These are phyloP conservation scores for Debaryomyces sp. DNA, from an alignment of 1,139 yeast genomes.

Conservation along the genomic window DNA sequence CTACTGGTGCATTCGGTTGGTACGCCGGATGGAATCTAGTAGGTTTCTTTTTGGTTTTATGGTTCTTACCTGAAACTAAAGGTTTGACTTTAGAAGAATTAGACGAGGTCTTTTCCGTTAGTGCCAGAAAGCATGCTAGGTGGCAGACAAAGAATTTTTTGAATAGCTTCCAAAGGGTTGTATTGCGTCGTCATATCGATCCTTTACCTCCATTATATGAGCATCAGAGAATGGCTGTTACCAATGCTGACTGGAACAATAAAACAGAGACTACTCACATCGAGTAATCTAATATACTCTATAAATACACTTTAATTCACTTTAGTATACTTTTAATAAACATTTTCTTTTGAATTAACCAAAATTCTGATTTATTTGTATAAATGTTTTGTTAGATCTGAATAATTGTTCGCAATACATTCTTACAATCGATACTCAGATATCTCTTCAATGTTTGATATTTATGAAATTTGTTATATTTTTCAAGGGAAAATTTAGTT, in stretches of 20 bases:
- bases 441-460: no score
- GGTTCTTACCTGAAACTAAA: constrained; percentile 73
- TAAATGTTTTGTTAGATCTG: no score
- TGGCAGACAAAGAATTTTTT: constrained; percentile 52
- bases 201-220: constrained; percentile 58
- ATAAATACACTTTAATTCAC: no score
- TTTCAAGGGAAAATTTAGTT: no score
- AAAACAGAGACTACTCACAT: constrained; percentile 44
- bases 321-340: no score
- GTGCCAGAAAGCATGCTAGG: constrained; percentile 53
- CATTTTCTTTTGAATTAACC: no score
- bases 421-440: no score
- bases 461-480: no score
- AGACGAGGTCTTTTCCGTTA: constrained; percentile 67
- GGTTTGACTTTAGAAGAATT: constrained; percentile 71
- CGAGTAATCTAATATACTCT: no score
- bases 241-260: constrained; percentile 62
- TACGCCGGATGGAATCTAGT: constrained; percentile 88
- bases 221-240: constrained; percentile 60
- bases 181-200: constrained; percentile 45
- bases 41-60: constrained; percentile 68
- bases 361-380: no score
- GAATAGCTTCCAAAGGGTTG: constrained; percentile 45
- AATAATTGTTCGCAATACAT: no score
- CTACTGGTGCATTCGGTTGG: constrained; percentile 86